phyloP scores from a whole-genome alignment of 768 basidiomycete species.

The Panus rudis region DNA sequence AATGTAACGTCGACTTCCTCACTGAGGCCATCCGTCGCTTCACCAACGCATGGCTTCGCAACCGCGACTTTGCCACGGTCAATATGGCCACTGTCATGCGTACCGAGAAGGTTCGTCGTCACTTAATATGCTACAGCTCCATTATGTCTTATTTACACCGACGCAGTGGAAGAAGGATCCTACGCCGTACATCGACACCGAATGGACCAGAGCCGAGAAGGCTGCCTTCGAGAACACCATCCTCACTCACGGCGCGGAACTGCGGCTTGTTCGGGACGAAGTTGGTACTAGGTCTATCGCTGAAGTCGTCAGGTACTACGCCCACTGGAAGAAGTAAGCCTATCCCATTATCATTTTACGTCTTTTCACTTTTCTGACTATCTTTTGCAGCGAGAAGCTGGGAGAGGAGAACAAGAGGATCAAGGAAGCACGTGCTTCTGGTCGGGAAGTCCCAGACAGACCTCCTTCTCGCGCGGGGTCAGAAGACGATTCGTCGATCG shows the following conservation, averaged over 20 bases:
- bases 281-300: conserved; percentile 60
- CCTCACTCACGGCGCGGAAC: conserved; percentile 65
- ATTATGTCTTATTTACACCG: conserved; percentile 3
- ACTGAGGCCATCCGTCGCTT: conserved; percentile 69
- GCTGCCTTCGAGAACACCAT: conserved; percentile 75
- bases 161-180: conserved; percentile 69
- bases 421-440: conserved; percentile 28
- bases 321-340: conserved; percentile 76
- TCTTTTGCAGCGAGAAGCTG: conserved; percentile 45
- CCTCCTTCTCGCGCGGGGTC: conserved; percentile 12
- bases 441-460: conserved; percentile 14
- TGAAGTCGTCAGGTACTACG: conserved; percentile 80
- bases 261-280: conserved; percentile 71
- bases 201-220: conserved; percentile 65
- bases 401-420: conserved; percentile 60
- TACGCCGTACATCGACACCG: conserved; percentile 57
- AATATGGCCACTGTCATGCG: conserved; percentile 54
- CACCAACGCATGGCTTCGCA: conserved; percentile 58
- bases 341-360: neutral
- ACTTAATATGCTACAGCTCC: neutral
- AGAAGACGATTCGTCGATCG: conserved; percentile 72
- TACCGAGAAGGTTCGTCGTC: conserved; percentile 51
- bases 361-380: conserved; percentile 7
- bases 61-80: conserved; percentile 51
- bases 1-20: conserved; percentile 70